Percentiles rank a stretch among this genome's conserved stretches.
Conservation (phyloP, 2,329 filamentous ascomycete species). For the Xylaria sp. region DNA sequence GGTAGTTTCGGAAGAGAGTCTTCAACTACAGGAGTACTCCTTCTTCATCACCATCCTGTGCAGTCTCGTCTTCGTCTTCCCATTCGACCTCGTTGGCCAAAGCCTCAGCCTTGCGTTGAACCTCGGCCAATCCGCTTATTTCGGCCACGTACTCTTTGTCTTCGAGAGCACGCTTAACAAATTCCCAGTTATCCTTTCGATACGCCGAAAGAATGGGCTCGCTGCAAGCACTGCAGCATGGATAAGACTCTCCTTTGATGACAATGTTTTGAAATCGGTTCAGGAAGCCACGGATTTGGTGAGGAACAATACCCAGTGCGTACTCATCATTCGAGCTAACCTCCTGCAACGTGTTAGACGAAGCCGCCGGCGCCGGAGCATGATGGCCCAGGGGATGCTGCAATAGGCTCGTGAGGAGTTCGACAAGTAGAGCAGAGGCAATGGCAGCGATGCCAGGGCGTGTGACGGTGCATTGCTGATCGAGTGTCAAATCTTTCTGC, state of each 20-base stretch:
- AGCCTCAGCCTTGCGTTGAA: constrained; percentile 31
- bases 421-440: constrained; percentile 84
- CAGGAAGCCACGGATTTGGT: constrained; percentile 74
- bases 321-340: constrained; percentile 51
- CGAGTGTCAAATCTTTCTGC: constrained; percentile 87
- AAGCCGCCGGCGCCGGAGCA: constrained; percentile 50
- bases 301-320: constrained; percentile 65
- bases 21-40: constrained; percentile 31
- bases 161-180: constrained; percentile 67
- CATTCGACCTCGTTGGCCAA: constrained; percentile 31
- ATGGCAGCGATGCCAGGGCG: constrained; percentile 88
- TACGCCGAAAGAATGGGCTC: constrained; percentile 64
- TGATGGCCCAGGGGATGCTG: constrained; percentile 74
- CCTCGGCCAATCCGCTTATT: constrained; percentile 41
- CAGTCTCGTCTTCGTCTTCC: constrained; percentile 30
- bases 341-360: constrained; percentile 37
- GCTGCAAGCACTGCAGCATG: constrained; percentile 77
- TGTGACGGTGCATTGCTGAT: constrained; percentile 97
- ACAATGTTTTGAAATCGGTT: constrained; percentile 68
- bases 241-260: constrained; percentile 69
- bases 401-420: constrained; percentile 78
- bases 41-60: constrained; percentile 31
- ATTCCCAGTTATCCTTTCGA: constrained; percentile 64
- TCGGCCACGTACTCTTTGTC: constrained; percentile 76
- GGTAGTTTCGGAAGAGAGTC: constrained; percentile 23